Base-by-base conservation (phyloP, 768 basidiomycete species). In the Phylloporus rhodoxanthus region DNA sequence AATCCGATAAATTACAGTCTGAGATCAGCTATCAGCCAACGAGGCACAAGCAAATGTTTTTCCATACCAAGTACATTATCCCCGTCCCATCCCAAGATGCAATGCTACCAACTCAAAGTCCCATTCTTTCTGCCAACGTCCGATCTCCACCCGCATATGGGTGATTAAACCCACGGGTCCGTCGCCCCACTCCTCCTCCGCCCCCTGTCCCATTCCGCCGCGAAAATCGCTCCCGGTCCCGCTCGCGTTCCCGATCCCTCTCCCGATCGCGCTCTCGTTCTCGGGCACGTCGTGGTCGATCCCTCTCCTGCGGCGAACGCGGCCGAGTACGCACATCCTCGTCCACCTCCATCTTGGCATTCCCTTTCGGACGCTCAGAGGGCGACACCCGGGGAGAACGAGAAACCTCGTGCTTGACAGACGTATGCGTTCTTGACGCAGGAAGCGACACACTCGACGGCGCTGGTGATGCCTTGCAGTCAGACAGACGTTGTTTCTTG, bases 121-220 rank as follows among this genome's bases (percentile, higher is more conserved):
- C 88, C 83, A 91, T 78, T 62, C 88, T 73, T 69, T 90, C 86
- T 67, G 83, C 85, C 74, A 91, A 81, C 74, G 88, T 87, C 79
- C 87, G 87, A 74, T 86, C 84, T 39, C 72, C 72, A 54, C 64
- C 56, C 40, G 61, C 55, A 33, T 69, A 69, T 26, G 64, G 48
- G 33, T 67, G 67, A 40, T 72, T 68, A 55, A 69, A 69, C 51
- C 65, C 66, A 50, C 62, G 71, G 48, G 58, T 59, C 63, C 73
- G 65, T 60, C 74, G 64, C 43, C 69, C 60, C 8, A 61, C 63
- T 2, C 71, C 60, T 37, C 73, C 60, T 38, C 73, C 68, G 1
- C 70, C 65, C 51, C 71, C 71, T 42, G 66, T 66, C 20, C 75
- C 77, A 57, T 78, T 80, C 23, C 71, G 69, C 38, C 67, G 67